Base-by-base conservation (phyloP, 257 asterid species). In the Thymus mandschuricus region DNA sequence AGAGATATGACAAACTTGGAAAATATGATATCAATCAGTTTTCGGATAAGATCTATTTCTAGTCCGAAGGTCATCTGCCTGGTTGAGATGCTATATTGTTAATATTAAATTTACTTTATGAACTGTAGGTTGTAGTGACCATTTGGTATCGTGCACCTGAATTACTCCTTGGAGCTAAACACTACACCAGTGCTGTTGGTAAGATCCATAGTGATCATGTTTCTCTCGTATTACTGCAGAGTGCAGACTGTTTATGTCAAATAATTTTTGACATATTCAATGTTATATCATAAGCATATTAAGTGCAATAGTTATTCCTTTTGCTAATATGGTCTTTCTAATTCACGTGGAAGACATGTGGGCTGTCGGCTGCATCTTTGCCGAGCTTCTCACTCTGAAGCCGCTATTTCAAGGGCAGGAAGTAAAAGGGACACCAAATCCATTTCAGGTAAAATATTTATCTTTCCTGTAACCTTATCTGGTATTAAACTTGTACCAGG, bases 101-200 rank as follows among this genome's bases (percentile, higher is more conserved):
- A 44, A 41, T 38, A 72, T 59, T 21, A 52, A 28, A 41, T 68
- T 57, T 29, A 64, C 41, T 58, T 74, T 80, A 70, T 78, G 48
- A 74, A 66, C 83, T 75, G 68, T 80, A 94, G 99, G 99, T 94
- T 82, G 99, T 94, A 38, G 97, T 94, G 78, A 94, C 99, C 63
- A 94, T 94, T 72, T 94, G 99, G 99, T 94, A 94, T 83, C 99
- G 99, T 75, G 97, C 99, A 7, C 99, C 99, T 54, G 99, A 94
- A 87, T 81, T 94, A 76, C 97, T 94, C 63, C 96, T 94, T 72
- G 99, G 99, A 54, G 92, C 97, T 48, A 94, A 89, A 68, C 99
- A 94, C 84, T 94, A 94, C 75, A 94, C 99, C 49, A 91, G 96
- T 86, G 97, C 99, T 70, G 99, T 94, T 75, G 99, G 99, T 94